Conservation (phyloP, 1,139 yeast genomes). For the Geotrichum carabidarum region DNA sequence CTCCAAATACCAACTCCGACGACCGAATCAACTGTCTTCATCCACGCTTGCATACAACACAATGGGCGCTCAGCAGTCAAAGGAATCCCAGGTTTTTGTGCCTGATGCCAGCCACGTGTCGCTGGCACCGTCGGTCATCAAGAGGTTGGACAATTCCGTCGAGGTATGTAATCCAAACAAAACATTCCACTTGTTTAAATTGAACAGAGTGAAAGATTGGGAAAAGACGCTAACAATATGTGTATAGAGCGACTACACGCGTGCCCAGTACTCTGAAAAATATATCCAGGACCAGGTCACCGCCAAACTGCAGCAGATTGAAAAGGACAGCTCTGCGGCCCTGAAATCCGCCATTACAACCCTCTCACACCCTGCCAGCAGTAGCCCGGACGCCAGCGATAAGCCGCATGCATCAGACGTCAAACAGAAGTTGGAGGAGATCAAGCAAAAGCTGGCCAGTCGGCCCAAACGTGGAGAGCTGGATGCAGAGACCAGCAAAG, state of each 20-base stretch:
- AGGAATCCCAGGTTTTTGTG: conserved; percentile 30
- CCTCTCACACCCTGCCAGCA: conserved; percentile 27
- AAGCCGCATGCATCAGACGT: conserved; percentile 27
- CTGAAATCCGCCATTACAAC: conserved; percentile 44
- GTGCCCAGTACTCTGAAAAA: conserved; percentile 73
- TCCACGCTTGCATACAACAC: neutral
- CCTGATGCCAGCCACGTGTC: conserved; percentile 67
- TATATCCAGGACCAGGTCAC: conserved; percentile 73
- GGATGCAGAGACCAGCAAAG: conserved; percentile 39
- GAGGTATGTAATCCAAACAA: conserved; percentile 42
- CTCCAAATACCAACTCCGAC: neutral
- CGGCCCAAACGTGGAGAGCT: conserved; percentile 39
- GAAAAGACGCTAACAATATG: neutral
- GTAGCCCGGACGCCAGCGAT: conserved; percentile 24
- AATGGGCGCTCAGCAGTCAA: conserved; percentile 21
- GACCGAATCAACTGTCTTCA: neutral
- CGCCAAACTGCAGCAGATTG: conserved; percentile 57
- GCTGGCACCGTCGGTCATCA: conserved; percentile 61
- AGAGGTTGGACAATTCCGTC: conserved; percentile 64
- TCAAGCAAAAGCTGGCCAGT: conserved; percentile 40
- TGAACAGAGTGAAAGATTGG: neutral
- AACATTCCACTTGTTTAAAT: no score
- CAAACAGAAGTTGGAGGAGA: conserved; percentile 43
- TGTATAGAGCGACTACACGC: conserved; percentile 65
- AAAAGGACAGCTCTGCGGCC: conserved; percentile 52